These are phyloP conservation scores for Brettanomyces custersianus DNA, from an alignment of 805 yeast species.

Conservation along the genomic window DNA sequence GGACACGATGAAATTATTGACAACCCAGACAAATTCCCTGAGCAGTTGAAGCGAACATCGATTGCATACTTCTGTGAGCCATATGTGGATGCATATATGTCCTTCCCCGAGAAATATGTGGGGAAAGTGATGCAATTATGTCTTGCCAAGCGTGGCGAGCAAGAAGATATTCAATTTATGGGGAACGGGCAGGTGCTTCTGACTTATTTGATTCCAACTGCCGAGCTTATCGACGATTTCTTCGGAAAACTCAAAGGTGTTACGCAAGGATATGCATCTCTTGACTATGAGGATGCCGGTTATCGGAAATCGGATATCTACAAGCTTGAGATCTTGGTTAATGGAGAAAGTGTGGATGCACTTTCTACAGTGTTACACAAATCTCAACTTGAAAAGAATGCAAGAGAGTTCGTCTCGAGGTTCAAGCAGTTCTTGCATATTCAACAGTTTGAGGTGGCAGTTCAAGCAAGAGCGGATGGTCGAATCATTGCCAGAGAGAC, in stretches of 20 bases:
- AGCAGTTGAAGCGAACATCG: slow-evolving; percentile 31
- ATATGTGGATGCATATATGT: slow-evolving; percentile 80
- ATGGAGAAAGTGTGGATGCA: slow-evolving; percentile 87
- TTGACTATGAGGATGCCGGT: slow-evolving; percentile 93
- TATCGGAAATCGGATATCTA: slow-evolving; percentile 72
- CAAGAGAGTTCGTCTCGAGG: slow-evolving; percentile 73
- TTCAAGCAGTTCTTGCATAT: slow-evolving; percentile 72
- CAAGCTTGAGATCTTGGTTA: slow-evolving; percentile 81
- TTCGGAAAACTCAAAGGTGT: slow-evolving; percentile 87
- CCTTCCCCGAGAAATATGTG: slow-evolving; percentile 81
- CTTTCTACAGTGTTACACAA: slow-evolving; percentile 83
- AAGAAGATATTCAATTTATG: slow-evolving; percentile 67
- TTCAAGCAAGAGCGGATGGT: slow-evolving; percentile 79
- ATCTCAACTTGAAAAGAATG: slow-evolving; percentile 63
- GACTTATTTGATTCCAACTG: slow-evolving; percentile 75
- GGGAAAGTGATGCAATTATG: slow-evolving; percentile 85
- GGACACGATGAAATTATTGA: slow-evolving; percentile 61
- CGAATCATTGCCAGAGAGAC: slow-evolving; percentile 87
- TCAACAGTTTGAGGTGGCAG: slow-evolving; percentile 86
- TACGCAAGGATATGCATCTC: slow-evolving; percentile 87
- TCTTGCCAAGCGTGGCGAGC: slow-evolving; percentile 76
- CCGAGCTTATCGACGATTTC: slow-evolving; percentile 89
- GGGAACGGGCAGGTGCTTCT: slow-evolving; percentile 74
- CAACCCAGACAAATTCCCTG: slow-evolving; percentile 93
- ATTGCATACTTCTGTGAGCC: slow-evolving; percentile 66